Conservation (phyloP, 2,329 filamentous ascomycete species). For the Pleoardoris graminearum region DNA sequence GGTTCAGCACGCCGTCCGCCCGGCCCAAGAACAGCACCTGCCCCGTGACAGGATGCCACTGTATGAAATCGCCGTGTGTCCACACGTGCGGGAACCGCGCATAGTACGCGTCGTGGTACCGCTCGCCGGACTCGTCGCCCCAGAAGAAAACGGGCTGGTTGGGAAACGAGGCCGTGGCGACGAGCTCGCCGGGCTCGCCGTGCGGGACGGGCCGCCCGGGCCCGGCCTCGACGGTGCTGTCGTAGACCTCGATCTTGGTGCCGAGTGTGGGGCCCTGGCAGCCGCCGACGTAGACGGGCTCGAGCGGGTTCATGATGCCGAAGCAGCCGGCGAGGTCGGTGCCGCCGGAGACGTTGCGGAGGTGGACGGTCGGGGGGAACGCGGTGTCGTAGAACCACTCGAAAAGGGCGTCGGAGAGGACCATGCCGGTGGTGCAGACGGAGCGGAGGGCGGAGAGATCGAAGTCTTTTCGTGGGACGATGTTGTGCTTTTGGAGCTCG, state of each 20-base stretch:
- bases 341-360: conserved; percentile 75
- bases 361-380: conserved; percentile 68
- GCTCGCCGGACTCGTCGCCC: conserved; percentile 47
- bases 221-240: conserved; percentile 53
- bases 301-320: conserved; percentile 67
- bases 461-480: conserved; percentile 64
- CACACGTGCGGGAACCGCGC: conserved; percentile 63
- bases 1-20: conserved; percentile 79
- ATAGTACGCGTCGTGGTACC: conserved; percentile 54
- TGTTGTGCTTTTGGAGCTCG: conserved; percentile 67
- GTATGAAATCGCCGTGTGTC: conserved; percentile 82
- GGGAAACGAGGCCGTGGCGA: conserved; percentile 71
- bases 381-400: conserved; percentile 77
- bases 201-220: conserved; percentile 58
- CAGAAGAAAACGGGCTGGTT: conserved; percentile 67
- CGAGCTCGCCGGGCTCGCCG: conserved; percentile 74
- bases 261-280: conserved; percentile 59
- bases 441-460: conserved; percentile 64
- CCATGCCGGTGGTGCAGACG: conserved; percentile 79
- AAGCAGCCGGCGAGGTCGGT: conserved; percentile 75
- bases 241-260: conserved; percentile 63
- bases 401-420: conserved; percentile 74
- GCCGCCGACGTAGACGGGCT: conserved; percentile 65
- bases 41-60: conserved; percentile 68
- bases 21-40: conserved; percentile 69